Evolutionary conservation across 1,284 basidiomycete genomes (phyloP).

Genomic region (Coriolopsis trogii): DNA sequence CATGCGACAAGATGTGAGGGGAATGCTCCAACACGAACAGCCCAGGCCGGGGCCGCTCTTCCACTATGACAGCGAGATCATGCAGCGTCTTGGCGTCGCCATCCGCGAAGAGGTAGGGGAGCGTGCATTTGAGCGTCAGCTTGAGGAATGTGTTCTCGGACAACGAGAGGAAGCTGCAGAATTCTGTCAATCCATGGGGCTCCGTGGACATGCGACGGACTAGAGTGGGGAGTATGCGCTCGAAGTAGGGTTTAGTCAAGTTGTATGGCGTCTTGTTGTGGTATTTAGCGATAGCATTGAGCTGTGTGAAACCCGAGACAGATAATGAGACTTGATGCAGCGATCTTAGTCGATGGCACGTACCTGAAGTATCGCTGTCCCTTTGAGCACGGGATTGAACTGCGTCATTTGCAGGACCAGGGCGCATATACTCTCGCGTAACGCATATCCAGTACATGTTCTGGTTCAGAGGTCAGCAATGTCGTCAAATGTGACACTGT

Average conservation of each 20-base stretch:
- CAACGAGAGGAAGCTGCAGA: constrained; percentile 64
- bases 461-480: constrained; percentile 36
- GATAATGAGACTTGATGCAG: background rate
- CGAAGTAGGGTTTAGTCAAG: constrained; percentile 72
- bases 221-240: constrained; percentile 69
- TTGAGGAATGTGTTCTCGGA: constrained; percentile 66
- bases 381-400: constrained; percentile 67
- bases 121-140: constrained; percentile 63
- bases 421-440: constrained; percentile 65
- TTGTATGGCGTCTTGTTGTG: constrained; percentile 71
- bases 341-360: no score
- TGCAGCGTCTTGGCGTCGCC: constrained; percentile 52
- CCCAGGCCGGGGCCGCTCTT: constrained; percentile 50
- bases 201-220: constrained; percentile 61
- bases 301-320: constrained; percentile 40
- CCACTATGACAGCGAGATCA: constrained; percentile 40
- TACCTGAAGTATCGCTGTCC: constrained; percentile 74
- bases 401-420: constrained; percentile 74
- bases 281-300: constrained; percentile 58
- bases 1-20: constrained; percentile 70
- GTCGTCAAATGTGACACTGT: background rate
- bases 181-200: constrained; percentile 61
- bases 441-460: constrained; percentile 49
- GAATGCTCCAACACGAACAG: constrained; percentile 64
- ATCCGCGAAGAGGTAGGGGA: constrained; percentile 73